phyloP scores from a whole-genome alignment of 352 stramenopile genomes.

The Phytophthora boehmeriae region DNA sequence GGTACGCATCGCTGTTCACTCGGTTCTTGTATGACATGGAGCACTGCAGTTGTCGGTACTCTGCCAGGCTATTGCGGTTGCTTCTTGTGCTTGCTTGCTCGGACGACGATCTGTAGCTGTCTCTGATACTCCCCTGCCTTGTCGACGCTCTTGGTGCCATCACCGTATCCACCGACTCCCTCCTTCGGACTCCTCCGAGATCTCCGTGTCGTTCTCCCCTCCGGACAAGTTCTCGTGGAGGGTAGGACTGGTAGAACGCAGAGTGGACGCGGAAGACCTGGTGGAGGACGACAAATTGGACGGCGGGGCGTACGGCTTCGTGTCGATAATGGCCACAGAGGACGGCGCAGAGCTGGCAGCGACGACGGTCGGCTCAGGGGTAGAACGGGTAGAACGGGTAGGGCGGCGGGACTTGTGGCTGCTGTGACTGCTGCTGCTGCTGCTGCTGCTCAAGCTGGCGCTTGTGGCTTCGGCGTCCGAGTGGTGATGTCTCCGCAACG shows the following conservation, averaged over 20 bases:
- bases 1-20: slow-evolving; percentile 36
- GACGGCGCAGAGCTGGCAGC: slow-evolving; percentile 13
- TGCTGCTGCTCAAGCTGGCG: slow-evolving; percentile 8
- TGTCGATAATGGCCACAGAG: not conserved
- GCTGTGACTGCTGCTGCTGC: slow-evolving; percentile 30
- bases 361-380: slow-evolving; percentile 32
- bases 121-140: slow-evolving; percentile 5
- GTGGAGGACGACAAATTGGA: slow-evolving; percentile 60
- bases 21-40: slow-evolving; percentile 91
- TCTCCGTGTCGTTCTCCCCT: slow-evolving; percentile 46
- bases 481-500: slow-evolving; percentile 66
- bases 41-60: slow-evolving; percentile 79
- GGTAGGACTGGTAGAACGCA: slow-evolving; percentile 41
- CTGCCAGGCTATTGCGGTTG: slow-evolving; percentile 58
- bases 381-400: slow-evolving; percentile 20
- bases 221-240: slow-evolving; percentile 48
- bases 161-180: slow-evolving; percentile 30
- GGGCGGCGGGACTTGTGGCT: slow-evolving; percentile 26
- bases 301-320: slow-evolving; percentile 32
- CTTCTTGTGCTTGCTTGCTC: slow-evolving; percentile 6
- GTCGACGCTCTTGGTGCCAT: slow-evolving; percentile 7
- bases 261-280: slow-evolving; percentile 55
- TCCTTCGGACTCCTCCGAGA: slow-evolving; percentile 28
- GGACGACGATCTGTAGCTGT: slow-evolving; percentile 21
- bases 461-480: slow-evolving; percentile 24